These are phyloP conservation scores for Phalaenopsis hybrid DNA, from an alignment of 116 monocot genomes.

Conservation along the genomic window DNA sequence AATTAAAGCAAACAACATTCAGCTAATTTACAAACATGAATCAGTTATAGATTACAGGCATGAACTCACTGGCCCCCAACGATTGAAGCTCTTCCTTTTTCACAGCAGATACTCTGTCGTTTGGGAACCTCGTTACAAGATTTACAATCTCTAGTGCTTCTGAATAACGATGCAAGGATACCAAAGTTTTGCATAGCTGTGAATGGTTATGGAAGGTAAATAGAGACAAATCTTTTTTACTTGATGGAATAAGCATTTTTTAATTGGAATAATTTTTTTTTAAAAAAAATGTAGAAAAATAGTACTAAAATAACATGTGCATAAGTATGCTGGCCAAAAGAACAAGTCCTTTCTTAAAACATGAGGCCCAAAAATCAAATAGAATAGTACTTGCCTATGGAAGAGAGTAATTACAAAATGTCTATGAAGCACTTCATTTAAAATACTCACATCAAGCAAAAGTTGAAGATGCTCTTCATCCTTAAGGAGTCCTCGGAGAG, in stretches of 20 bases:
- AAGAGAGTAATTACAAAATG: neutral
- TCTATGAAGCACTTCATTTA: neutral
- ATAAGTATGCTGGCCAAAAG: neutral
- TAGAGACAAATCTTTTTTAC: neutral
- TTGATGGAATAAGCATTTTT: neutral
- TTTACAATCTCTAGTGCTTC: slow-evolving; percentile 79
- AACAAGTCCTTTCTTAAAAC: neutral
- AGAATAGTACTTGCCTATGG: neutral
- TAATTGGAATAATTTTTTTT: neutral
- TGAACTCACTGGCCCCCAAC: slow-evolving; percentile 74
- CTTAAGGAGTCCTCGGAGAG: slow-evolving; percentile 63
- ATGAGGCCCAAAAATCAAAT: neutral
- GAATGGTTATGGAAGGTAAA: slow-evolving; percentile 6
- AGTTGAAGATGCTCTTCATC: slow-evolving; percentile 58
- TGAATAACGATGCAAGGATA: slow-evolving; percentile 50
- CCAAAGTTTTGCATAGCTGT: slow-evolving; percentile 78
- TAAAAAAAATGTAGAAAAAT: neutral
- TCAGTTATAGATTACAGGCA: neutral
- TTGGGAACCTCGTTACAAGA: slow-evolving; percentile 34
- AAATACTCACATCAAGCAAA: slow-evolving; percentile 67
- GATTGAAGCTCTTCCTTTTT: slow-evolving; percentile 77
- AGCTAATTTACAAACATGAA: slow-evolving; percentile 1
- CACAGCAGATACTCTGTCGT: slow-evolving; percentile 37
- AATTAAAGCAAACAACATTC: slow-evolving; percentile 7
- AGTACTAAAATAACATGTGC: neutral